These are phyloP conservation scores for Fusarium buxicola DNA, from an alignment of 2,329 filamentous ascomycete species.

Conservation along the genomic window DNA sequence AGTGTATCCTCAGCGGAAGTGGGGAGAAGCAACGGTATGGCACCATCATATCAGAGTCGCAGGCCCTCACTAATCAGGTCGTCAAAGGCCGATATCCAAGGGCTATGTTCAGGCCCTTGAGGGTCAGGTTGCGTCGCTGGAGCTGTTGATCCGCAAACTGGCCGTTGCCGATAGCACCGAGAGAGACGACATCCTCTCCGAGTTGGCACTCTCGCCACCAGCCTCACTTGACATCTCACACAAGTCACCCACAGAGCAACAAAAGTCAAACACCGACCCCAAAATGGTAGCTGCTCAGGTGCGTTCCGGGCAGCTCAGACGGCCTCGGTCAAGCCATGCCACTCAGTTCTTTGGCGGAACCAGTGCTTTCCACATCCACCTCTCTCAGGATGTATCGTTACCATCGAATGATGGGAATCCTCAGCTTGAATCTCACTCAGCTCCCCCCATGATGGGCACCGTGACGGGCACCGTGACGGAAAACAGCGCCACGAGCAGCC, in stretches of 20 bases:
- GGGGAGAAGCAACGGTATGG: constrained; percentile 57
- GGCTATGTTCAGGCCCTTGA: constrained; percentile 62
- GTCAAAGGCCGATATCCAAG: constrained; percentile 56
- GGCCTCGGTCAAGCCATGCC: constrained; percentile 54
- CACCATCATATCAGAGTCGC: neutral
- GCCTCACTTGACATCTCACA: constrained; percentile 29
- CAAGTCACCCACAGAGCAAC: constrained; percentile 30
- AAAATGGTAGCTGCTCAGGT: constrained; percentile 49
- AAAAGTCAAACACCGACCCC: constrained; percentile 45
- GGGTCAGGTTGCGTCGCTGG: constrained; percentile 58
- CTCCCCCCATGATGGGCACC: constrained; percentile 16
- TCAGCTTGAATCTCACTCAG: constrained; percentile 27
- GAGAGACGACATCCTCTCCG: constrained; percentile 57
- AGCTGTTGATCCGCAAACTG: constrained; percentile 58
- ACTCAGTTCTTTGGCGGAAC: constrained; percentile 62
- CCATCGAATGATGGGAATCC: constrained; percentile 24
- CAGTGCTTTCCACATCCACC: constrained; percentile 58
- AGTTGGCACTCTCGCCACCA: constrained; percentile 47
- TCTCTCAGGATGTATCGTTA: constrained; percentile 46
- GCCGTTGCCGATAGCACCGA: constrained; percentile 53
- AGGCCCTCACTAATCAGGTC: neutral
- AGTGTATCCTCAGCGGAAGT: constrained; percentile 55
- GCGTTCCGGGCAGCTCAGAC: constrained; percentile 52
- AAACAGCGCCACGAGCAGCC: constrained; percentile 31
- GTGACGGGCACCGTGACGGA: constrained; percentile 16